Evolutionary conservation across 2,329 filamentous ascomycete species (phyloP).

Genomic region (Xenoacremonium recifei): DNA sequence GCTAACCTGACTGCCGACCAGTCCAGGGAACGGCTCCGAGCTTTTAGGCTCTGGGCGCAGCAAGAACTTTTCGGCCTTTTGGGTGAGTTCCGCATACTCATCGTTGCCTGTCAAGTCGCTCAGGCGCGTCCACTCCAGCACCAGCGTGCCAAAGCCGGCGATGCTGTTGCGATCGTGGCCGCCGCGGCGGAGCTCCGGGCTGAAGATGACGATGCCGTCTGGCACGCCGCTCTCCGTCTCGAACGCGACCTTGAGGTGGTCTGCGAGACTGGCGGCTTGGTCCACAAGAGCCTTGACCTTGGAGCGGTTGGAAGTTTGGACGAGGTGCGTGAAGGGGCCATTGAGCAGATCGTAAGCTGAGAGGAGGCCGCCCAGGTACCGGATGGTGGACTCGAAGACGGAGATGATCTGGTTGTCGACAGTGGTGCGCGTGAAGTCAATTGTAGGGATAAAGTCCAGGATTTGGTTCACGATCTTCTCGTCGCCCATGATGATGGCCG

Average conservation of each 20-base stretch:
- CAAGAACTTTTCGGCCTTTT: constrained; percentile 69
- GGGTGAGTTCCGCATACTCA: constrained; percentile 64
- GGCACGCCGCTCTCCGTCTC: constrained; percentile 74
- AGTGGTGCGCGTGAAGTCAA: constrained; percentile 66
- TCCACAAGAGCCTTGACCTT: constrained; percentile 59
- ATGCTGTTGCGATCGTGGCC: constrained; percentile 63
- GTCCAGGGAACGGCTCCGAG: constrained; percentile 72
- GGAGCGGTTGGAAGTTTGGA: constrained; percentile 28
- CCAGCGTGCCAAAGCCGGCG: constrained; percentile 73
- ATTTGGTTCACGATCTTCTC: constrained; percentile 67
- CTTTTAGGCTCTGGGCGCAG: constrained; percentile 53
- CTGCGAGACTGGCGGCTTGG: constrained; percentile 68
- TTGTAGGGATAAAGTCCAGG: constrained; percentile 64
- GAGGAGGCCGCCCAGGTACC: constrained; percentile 78
- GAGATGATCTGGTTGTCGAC: constrained; percentile 55
- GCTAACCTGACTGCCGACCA: constrained; percentile 68
- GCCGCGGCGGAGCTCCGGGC: constrained; percentile 46
- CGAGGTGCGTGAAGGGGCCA: constrained; percentile 58
- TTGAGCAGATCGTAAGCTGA: constrained; percentile 74
- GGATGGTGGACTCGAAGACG: constrained; percentile 87
- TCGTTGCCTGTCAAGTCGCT: constrained; percentile 70
- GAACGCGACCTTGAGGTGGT: constrained; percentile 75
- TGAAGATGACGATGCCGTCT: constrained; percentile 64
- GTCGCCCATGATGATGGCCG: constrained; percentile 75
- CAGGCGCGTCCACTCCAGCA: constrained; percentile 81